Base-by-base conservation (phyloP, 768 basidiomycete genomes). In the Boletus sp. region DNA sequence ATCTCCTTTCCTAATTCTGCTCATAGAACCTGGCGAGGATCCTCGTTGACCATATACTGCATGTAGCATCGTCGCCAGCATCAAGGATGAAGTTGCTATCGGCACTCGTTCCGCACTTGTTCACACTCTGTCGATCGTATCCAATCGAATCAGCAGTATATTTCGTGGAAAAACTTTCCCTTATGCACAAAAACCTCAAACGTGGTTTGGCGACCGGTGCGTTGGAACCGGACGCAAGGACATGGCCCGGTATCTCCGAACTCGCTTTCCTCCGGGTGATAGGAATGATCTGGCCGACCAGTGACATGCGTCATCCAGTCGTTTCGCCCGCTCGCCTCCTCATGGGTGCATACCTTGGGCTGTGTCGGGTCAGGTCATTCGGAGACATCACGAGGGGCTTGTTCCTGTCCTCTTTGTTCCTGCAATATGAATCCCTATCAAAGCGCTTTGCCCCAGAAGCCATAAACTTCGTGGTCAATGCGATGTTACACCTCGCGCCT, bases 121-220 rank as follows among this genome's bases (percentile, higher is more conserved):
- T 81, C 64, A 80, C 89, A 20, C 83, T 98, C 55, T 83, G 88
- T 17, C 85, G 84, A 60, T 77, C 87, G 9, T 95, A 95, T 72
- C 92, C 95, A 2, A 82, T 90, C 53, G 81, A 86, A 46, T 78
- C 86, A 8, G 94, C 95, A 1, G 80, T 84, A 50, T 81, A 84
- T 66, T 92, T 95, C 72, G 83, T 90, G 58, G 76, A 81, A 30
- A 98, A 98, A 73, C 79, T 98, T 44, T 75, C 78, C 10, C 73
- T 97, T 6, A 97, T 98, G 93, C 87, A 98, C 71, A 94, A 94
- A 77, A 97, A 98, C 69, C 82, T 98, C 52, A 84, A 83, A 50
- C 86, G 86, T 9, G 95, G 94, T 8, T 76, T 99, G 17, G 81
- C 87, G 3, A 79, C 78, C 7, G 92, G 91, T 1, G 76, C 90